These are phyloP conservation scores for Taphrina confusa DNA, from an alignment of 1,139 yeast genomes.

Conservation along the genomic window DNA sequence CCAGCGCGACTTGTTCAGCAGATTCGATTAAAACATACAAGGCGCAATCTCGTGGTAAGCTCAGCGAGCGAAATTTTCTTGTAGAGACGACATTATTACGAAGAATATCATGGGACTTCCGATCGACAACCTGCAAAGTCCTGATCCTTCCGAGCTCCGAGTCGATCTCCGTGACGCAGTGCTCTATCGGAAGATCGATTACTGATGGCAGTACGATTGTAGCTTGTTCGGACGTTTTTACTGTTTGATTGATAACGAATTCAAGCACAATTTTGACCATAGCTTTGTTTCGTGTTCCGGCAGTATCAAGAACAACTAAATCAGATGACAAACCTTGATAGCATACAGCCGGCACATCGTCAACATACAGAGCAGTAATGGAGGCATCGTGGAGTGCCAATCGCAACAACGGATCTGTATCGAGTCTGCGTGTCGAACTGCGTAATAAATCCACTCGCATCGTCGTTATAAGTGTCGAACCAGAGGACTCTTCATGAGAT, in stretches of 20 bases:
- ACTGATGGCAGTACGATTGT: neutral
- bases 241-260: neutral
- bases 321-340: neutral
- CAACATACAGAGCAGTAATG: neutral
- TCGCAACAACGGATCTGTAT: constrained; percentile 1
- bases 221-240: too few species aligned
- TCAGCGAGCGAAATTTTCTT: neutral
- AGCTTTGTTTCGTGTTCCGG: neutral
- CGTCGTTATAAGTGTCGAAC: neutral
- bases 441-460: neutral
- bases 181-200: neutral
- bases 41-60: neutral
- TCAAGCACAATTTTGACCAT: neutral
- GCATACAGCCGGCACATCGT: neutral
- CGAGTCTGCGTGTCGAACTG: neutral
- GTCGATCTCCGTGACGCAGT: neutral
- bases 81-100: neutral
- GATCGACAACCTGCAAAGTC: neutral
- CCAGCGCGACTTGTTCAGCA: neutral
- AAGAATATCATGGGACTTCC: neutral
- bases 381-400: neutral
- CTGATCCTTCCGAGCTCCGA: neutral
- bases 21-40: neutral
- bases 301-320: neutral
- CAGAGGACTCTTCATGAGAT: too few species aligned